A percentile compares a stretch with the other conserved stretches of the same genome.
These are phyloP conservation scores for Amauroascus verrucosus DNA, from an alignment of 2,329 filamentous ascomycete species.

Conservation along the genomic window DNA sequence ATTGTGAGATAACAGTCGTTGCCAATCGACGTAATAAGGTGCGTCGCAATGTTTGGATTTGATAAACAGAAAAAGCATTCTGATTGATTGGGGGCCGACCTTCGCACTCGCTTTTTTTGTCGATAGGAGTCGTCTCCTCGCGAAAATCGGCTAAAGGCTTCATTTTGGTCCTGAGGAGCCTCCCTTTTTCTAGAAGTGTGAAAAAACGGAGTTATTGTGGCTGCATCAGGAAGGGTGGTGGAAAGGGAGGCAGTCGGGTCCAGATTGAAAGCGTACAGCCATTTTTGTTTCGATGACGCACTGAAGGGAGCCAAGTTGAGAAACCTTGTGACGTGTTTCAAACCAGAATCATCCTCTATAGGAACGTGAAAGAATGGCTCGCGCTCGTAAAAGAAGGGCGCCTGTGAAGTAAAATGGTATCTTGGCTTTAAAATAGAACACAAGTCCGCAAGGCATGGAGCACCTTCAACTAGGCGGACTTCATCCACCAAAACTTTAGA, in stretches of 20 bases:
- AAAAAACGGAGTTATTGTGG: conserved; percentile 60
- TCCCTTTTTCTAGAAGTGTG: conserved; percentile 50
- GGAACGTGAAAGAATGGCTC: conserved; percentile 76
- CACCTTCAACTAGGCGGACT: conserved; percentile 43
- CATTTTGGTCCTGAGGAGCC: conserved; percentile 26
- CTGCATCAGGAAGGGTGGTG: conserved; percentile 54
- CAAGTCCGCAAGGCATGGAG: conserved; percentile 65
- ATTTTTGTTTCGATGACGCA: conserved; percentile 63
- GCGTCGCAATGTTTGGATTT: conserved; percentile 69
- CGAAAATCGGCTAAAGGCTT: conserved; percentile 32
- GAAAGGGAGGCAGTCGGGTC: conserved; percentile 52
- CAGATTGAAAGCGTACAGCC: conserved; percentile 54
- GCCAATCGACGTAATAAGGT: conserved; percentile 84
- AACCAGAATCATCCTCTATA: conserved; percentile 43
- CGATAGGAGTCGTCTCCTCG: conserved; percentile 30
- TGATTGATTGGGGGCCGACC: conserved; percentile 52
- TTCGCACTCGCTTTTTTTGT: conserved; percentile 36
- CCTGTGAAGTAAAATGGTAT: conserved; percentile 73
- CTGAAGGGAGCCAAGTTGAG: conserved; percentile 74
- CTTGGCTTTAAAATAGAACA: conserved; percentile 72
- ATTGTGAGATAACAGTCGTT: conserved; percentile 81
- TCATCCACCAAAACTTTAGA: conserved; percentile 54
- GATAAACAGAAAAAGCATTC: conserved; percentile 94
- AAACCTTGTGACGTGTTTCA: conserved; percentile 66
- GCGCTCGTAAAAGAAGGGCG: conserved; percentile 69